Evolutionary conservation across 805 yeast genomes (phyloP).

Genomic region (Priceomyces castillae): DNA sequence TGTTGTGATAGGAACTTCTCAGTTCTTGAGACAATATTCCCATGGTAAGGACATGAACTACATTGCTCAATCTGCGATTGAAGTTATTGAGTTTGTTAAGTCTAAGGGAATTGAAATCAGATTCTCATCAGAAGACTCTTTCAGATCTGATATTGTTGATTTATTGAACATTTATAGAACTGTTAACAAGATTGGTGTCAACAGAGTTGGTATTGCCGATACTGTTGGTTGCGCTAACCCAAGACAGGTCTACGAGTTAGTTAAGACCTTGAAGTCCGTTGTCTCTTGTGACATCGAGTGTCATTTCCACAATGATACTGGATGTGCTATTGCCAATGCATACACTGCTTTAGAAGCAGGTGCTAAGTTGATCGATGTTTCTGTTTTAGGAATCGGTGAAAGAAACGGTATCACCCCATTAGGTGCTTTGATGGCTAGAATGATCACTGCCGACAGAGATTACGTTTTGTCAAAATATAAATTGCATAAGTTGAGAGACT

Average conservation of each 20-base stretch:
- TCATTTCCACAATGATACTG: conserved; percentile 63
- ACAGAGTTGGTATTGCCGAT: conserved; percentile 63
- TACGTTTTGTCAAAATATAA: conserved; percentile 58
- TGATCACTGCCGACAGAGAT: conserved; percentile 60
- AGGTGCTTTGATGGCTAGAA: conserved; percentile 62
- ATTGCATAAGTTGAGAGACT: conserved; percentile 53
- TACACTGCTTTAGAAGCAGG: conserved; percentile 64
- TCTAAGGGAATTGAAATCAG: conserved; percentile 59
- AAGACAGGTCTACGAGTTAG: conserved; percentile 60
- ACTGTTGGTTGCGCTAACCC: conserved; percentile 65
- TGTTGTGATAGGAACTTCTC: conserved; percentile 60
- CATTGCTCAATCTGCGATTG: conserved; percentile 55
- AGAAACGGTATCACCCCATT: conserved; percentile 62
- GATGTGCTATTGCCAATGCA: conserved; percentile 63
- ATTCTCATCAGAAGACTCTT: conserved; percentile 58
- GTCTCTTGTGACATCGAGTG: conserved; percentile 60
- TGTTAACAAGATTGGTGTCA: conserved; percentile 60
- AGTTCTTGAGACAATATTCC: conserved; percentile 52
- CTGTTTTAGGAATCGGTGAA: conserved; percentile 62
- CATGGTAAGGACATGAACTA: conserved; percentile 63
- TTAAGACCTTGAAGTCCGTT: conserved; percentile 54
- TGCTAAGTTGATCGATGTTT: conserved; percentile 56
- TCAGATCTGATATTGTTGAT: conserved; percentile 60
- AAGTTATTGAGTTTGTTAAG: conserved; percentile 59
- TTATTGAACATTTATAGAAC: conserved; percentile 56